phyloP scores from a whole-genome alignment of 352 stramenopile species.

The Saprolegnia diclina region DNA sequence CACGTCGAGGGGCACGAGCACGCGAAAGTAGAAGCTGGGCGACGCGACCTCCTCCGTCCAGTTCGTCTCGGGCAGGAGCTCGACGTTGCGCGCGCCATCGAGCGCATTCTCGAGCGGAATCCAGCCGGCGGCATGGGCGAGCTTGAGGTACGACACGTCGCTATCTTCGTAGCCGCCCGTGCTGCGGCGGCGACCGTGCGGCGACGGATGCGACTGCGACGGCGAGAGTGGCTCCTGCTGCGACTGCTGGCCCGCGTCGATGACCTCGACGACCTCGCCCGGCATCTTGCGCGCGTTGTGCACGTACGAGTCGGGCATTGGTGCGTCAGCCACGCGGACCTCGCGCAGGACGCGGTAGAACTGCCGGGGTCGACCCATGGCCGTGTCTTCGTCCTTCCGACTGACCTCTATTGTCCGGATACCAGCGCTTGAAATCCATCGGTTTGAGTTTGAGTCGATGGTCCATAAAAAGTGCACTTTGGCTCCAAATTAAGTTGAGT shows the following conservation, averaged over 20 bases:
- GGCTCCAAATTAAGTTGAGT: too few relatives aligned
- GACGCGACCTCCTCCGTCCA: slow-evolving; percentile 22
- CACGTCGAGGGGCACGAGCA: slow-evolving; percentile 72
- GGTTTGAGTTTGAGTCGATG: not conserved
- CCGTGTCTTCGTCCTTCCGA: slow-evolving; percentile 1
- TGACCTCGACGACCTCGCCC: slow-evolving; percentile 19
- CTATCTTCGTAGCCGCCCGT: not conserved
- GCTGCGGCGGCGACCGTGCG: not conserved
- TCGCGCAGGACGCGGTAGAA: slow-evolving; percentile 18
- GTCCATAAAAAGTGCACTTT: too few relatives aligned
- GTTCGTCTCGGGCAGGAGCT: slow-evolving; percentile 15
- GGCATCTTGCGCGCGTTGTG: slow-evolving; percentile 18
- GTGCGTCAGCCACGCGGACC: slow-evolving; percentile 14
- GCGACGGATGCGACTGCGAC: not conserved
- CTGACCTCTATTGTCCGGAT: not conserved
- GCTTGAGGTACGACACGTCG: slow-evolving; percentile 25
- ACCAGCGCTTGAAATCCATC: not conserved
- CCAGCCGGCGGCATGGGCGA: slow-evolving; percentile 23
- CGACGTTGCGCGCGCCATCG: slow-evolving; percentile 7
- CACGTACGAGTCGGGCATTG: slow-evolving; percentile 15
- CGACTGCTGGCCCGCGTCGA: slow-evolving; percentile 21
- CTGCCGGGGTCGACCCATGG: slow-evolving; percentile 7
- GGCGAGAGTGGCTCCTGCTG: slow-evolving; percentile 18
- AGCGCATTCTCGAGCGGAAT: slow-evolving; percentile 6
- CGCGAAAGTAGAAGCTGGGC: slow-evolving; percentile 56